phyloP scores from a whole-genome alignment of 305 asterid species.

The Rubia balearica region DNA sequence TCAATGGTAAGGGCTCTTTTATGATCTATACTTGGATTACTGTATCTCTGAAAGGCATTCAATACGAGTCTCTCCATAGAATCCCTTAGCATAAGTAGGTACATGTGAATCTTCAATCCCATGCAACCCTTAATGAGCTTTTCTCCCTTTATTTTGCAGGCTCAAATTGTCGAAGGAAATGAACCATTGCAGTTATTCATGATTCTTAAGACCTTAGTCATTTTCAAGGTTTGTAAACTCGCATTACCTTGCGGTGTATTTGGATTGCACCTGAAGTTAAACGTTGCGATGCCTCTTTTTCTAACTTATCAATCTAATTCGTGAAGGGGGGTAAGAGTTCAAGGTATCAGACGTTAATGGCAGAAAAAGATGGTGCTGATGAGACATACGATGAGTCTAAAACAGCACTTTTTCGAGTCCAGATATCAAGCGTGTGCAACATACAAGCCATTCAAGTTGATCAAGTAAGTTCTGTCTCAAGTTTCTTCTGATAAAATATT shows the following conservation, averaged over 20 bases:
- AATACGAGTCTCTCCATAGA: neutral
- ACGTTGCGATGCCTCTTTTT: neutral
- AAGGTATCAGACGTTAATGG: constrained; percentile 50
- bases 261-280: neutral
- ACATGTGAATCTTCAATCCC: neutral
- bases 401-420: constrained; percentile 64
- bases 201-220: constrained; percentile 59
- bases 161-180: constrained; percentile 53
- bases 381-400: constrained; percentile 55
- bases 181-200: constrained; percentile 71
- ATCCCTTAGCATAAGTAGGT: neutral
- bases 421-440: constrained; percentile 61
- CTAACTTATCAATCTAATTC: neutral
- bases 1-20: constrained; percentile 20
- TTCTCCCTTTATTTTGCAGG: constrained; percentile 34
- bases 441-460: constrained; percentile 95
- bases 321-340: constrained; percentile 64
- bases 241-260: neutral
- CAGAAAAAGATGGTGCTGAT: constrained; percentile 56
- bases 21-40: neutral
- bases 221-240: constrained; percentile 52
- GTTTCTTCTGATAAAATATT: neutral
- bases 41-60: neutral
- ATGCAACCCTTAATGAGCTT: neutral
- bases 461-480: constrained; percentile 40